Conservation (phyloP, 805 yeast genomes). For the Cyberlindnera misumaiensis region DNA sequence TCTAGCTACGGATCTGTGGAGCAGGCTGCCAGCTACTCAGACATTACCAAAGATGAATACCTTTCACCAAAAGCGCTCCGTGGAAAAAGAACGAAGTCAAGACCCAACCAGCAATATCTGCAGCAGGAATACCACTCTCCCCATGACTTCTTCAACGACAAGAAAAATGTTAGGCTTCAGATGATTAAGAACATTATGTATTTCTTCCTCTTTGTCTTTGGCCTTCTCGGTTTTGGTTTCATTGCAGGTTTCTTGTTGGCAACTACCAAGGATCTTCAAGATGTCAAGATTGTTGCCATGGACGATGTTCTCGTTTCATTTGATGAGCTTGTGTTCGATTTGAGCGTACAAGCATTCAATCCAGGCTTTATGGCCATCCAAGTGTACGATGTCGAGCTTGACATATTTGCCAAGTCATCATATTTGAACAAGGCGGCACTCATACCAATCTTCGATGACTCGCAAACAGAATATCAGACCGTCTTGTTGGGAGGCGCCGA, state of each 20-base stretch:
- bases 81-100: constrained; percentile 18
- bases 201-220: constrained; percentile 29
- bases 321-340: constrained; percentile 78
- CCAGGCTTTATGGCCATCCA: constrained; percentile 76
- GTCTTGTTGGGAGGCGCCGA: constrained; percentile 67
- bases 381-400: constrained; percentile 63
- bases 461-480: constrained; percentile 37
- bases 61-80: constrained; percentile 5
- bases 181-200: constrained; percentile 29
- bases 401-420: constrained; percentile 74
- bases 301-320: constrained; percentile 70
- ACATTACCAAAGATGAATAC: constrained; percentile 9
- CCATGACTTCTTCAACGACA: constrained; percentile 36
- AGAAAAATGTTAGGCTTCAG: constrained; percentile 23
- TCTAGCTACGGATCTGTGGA: constrained; percentile 16
- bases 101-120: constrained; percentile 8
- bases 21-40: constrained; percentile 5
- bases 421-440: constrained; percentile 25
- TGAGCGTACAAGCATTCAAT: constrained; percentile 73
- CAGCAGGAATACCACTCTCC: constrained; percentile 34
- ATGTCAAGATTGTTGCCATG: constrained; percentile 53
- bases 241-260: constrained; percentile 80
- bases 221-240: constrained; percentile 66
- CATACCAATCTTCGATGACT: constrained; percentile 7
- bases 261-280: constrained; percentile 73